phyloP scores from a whole-genome alignment of 139 green algal species.

The Tetraselmis striata region DNA sequence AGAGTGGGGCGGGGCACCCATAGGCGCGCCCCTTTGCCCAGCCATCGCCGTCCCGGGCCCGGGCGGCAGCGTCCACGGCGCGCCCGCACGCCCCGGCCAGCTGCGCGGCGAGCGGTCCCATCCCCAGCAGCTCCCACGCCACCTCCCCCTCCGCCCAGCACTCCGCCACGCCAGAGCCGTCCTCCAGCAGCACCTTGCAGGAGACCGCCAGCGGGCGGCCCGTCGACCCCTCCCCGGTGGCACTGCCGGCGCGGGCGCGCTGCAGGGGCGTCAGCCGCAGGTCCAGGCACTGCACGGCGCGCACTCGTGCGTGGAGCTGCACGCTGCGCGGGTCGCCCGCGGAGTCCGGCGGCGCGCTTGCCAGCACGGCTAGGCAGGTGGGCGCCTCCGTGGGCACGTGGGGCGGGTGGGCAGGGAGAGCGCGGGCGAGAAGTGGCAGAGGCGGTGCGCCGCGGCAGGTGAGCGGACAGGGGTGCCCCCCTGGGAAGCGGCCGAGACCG shows the following conservation, averaged over 20 bases:
- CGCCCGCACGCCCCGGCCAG: neutral
- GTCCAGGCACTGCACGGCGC: neutral
- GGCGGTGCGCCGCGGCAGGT: neutral
- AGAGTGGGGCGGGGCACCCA: too few species aligned
- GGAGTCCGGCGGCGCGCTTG: too few species aligned
- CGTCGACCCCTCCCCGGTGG: too few species aligned
- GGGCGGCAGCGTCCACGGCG: too few species aligned
- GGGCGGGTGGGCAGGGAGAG: neutral
- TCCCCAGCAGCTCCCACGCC: neutral
- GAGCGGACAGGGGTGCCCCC: neutral
- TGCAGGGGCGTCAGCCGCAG: too few species aligned
- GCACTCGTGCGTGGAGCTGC: neutral
- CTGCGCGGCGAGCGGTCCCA: neutral
- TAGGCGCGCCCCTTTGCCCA: too few species aligned
- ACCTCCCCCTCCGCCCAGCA: neutral
- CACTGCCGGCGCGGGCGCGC: too few species aligned
- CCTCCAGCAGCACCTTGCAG: neutral
- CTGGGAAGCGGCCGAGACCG: neutral
- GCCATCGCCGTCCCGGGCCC: too few species aligned
- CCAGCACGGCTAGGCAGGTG: neutral
- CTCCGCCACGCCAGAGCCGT: neutral
- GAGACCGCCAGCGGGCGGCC: neutral
- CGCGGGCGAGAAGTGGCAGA: neutral
- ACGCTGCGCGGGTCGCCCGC: neutral
- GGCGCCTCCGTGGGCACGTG: too few species aligned